Conservation (phyloP, 164 flowering plant genomes). For the Macadamia tetraphylla region DNA sequence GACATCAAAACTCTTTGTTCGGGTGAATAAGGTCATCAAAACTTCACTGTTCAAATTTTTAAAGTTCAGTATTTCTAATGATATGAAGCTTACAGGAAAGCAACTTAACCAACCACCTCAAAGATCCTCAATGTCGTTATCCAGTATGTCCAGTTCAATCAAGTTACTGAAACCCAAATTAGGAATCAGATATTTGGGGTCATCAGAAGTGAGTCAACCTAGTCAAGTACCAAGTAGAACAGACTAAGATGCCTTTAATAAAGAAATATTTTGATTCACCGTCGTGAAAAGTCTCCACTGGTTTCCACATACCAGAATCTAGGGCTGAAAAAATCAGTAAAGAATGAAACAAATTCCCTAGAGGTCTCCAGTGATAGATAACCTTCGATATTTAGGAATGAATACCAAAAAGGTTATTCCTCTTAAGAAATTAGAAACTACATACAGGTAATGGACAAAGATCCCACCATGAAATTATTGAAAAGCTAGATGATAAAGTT, state of each 20-base stretch:
- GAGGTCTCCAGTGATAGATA: not conserved
- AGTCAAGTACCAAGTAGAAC: not conserved
- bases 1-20: slow-evolving; percentile 13
- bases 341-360: not conserved
- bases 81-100: slow-evolving; percentile 67
- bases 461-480: not conserved
- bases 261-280: not conserved
- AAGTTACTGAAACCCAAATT: slow-evolving; percentile 37
- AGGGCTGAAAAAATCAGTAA: not conserved
- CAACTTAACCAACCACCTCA: slow-evolving; percentile 65
- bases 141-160: slow-evolving; percentile 57
- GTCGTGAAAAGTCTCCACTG: not conserved
- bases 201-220: not conserved
- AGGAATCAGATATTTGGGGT: not conserved
- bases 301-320: slow-evolving; percentile 3
- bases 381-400: not conserved
- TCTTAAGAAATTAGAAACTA: not conserved
- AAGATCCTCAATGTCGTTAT: slow-evolving; percentile 48
- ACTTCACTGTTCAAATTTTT: slow-evolving; percentile 29
- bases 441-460: not conserved
- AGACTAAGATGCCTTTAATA: not conserved
- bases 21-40: not conserved
- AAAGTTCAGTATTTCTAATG: slow-evolving; percentile 65
- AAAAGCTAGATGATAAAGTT: not conserved
- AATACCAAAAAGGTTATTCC: not conserved